A percentile compares a stretch with the other conserved stretches of the same genome.
Conservation (phyloP, 2,329 filamentous ascomycete genomes). For the Phyllosticta citrichinensis region DNA sequence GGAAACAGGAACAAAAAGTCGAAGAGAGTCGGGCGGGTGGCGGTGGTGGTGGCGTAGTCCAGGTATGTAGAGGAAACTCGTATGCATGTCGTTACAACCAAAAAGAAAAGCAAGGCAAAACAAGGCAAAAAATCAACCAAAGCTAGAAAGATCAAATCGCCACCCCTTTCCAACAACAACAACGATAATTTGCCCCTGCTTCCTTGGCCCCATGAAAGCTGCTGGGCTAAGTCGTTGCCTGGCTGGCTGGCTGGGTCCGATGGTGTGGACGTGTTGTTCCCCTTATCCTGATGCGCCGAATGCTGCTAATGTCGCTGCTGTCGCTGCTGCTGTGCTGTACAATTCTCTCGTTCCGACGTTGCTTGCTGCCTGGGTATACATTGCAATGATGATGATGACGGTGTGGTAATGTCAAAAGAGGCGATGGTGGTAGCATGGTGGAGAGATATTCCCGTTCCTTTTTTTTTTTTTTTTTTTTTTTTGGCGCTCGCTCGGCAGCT, state of each 20-base stretch:
- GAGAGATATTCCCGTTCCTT: neutral
- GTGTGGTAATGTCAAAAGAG: neutral
- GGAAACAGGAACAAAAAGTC: no score
- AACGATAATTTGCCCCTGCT: no score
- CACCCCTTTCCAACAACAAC: neutral
- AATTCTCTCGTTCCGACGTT: neutral
- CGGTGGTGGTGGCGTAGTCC: neutral
- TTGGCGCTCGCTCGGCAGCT: neutral
- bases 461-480: neutral
- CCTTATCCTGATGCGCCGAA: neutral
- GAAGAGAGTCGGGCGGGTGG: no score
- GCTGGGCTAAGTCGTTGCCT: neutral
- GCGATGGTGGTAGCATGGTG: neutral
- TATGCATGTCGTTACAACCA: neutral
- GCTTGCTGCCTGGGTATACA: neutral
- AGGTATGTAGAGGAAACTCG: neutral
- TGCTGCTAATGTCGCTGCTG: neutral
- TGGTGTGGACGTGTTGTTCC: neutral
- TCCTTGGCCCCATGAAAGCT: neutral
- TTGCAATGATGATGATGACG: neutral
- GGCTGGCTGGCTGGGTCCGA: neutral
- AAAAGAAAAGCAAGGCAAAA: neutral
- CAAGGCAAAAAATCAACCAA: neutral
- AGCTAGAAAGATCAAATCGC: neutral
- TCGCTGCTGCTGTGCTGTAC: neutral